These are phyloP conservation scores for Erysimum cheiri DNA, from an alignment of 441 rosid species.

Conservation along the genomic window DNA sequence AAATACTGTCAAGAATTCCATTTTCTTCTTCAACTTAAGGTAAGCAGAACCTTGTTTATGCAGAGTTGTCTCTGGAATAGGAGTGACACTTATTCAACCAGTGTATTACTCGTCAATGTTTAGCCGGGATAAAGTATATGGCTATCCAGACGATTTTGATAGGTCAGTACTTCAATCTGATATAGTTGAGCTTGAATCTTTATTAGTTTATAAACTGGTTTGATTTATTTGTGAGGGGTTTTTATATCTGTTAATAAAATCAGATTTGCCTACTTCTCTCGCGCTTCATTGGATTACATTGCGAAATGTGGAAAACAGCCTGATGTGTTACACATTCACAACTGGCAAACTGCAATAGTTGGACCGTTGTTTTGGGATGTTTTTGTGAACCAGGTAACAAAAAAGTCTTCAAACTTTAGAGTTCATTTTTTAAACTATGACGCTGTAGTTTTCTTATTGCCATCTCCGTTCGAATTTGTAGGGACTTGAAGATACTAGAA, in stretches of 20 bases:
- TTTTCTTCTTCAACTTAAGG: conserved; percentile 1
- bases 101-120: conserved; percentile 68
- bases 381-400: conserved; percentile 68
- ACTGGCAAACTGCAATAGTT: conserved; percentile 85
- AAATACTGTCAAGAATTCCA: background rate
- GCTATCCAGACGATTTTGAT: conserved; percentile 84
- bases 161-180: conserved; percentile 51
- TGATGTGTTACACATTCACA: conserved; percentile 82
- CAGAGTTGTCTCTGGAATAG: conserved; percentile 76
- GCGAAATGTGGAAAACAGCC: conserved; percentile 85
- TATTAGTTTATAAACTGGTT: conserved; percentile 6
- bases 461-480: conserved; percentile 28
- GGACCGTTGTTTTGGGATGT: conserved; percentile 94
- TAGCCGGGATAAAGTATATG: conserved; percentile 69
- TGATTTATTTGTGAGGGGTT: background rate
- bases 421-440: background rate
- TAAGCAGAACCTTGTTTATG: conserved; percentile 33
- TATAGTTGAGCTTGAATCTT: background rate
- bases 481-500: conserved; percentile 76
- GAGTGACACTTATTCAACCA: conserved; percentile 83
- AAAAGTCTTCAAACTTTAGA: conserved; percentile 3
- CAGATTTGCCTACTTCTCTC: conserved; percentile 88
- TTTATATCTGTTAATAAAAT: conserved; percentile 19
- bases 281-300: conserved; percentile 87
- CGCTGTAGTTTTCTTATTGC: background rate